These are phyloP conservation scores for Scolecobasidium constrictum DNA, from an alignment of 2,329 filamentous ascomycete species.

Conservation along the genomic window DNA sequence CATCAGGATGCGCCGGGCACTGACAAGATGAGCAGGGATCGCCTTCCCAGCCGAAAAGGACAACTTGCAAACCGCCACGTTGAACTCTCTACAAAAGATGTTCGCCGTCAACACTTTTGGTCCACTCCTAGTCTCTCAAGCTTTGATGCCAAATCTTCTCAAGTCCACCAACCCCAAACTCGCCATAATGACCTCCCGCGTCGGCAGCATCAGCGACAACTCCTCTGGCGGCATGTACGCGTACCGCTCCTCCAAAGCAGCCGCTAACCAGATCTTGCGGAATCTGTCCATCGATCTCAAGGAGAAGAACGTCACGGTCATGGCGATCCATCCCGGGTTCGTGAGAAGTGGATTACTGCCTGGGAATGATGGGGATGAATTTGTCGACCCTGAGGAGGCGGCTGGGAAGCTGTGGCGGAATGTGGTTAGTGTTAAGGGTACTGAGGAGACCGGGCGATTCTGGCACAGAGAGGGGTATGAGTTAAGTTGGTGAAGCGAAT, in stretches of 20 bases:
- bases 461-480: too few relatives aligned
- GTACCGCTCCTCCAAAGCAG: conserved; percentile 68
- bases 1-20: too few relatives aligned
- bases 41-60: too few relatives aligned
- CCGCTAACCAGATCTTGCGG: conserved; percentile 59
- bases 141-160: conserved; percentile 55
- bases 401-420: too few relatives aligned
- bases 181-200: conserved; percentile 67
- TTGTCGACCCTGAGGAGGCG: too few relatives aligned
- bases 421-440: too few relatives aligned
- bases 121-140: conserved; percentile 65
- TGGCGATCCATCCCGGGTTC: conserved; percentile 70
- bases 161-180: conserved; percentile 50
- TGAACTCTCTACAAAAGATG: too few relatives aligned
- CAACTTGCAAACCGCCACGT: too few relatives aligned
- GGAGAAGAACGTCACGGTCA: conserved; percentile 52
- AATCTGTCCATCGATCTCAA: conserved; percentile 59
- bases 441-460: too few relatives aligned
- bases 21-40: too few relatives aligned
- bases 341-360: conserved; percentile 65
- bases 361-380: too few relatives aligned
- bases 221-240: conserved; percentile 68
- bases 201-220: conserved; percentile 66
- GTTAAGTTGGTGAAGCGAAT: too few relatives aligned
- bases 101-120: conserved; percentile 67